Evolutionary conservation across 2,329 filamentous ascomycete genomes (phyloP), one percentile per base, ranked within the genome.

Genomic region (Sporothrix phasma): DNA sequence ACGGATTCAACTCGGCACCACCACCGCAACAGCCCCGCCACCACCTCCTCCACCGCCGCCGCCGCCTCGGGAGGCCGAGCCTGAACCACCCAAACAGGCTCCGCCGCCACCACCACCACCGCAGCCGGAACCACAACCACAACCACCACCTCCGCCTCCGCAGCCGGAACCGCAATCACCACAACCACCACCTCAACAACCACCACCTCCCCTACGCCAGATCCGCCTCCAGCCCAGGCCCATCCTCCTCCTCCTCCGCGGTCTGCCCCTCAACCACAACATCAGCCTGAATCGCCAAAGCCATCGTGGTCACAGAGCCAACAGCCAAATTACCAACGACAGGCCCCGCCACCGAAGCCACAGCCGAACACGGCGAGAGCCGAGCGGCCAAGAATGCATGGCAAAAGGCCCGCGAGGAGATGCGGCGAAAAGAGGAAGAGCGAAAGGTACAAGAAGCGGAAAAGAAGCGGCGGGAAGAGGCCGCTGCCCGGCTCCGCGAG

Each of bases 351-450:
- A 22, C 64, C 66, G 22, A 64, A 68, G 13, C 63, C 66, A 19
- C 64, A 68, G 13, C 63, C 71, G 19, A 49, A 34, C 17, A 46
- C 61, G 1, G 45, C 63, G 67, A 75, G 67, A 59, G 62, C 72
- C 13, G 75, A 75, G 54, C 75, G 26, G 74, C 77, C 1, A 81
- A 80, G 70, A 77, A 78, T 8, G 78, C 83, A 0, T 89, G 87
- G 87, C 86, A 89, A 69, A 88, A 84, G 72, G 87, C 86, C 3
- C 79, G 86, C 62, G 87, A 89, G 70, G 86, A 89, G 68, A 87
- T 82, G 22, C 78, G 82, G 49, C 81, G 78, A 65, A 80, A 81
- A 63, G 86, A 88, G 68, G 85, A 87, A 68, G 84, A 88, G 67
- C 84, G 84, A 11, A 86, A 80, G 70, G 77, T 77, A 2, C 81